phyloP scores from a whole-genome alignment of 2,329 filamentous ascomycete genomes.

The Aphanocladium album region DNA sequence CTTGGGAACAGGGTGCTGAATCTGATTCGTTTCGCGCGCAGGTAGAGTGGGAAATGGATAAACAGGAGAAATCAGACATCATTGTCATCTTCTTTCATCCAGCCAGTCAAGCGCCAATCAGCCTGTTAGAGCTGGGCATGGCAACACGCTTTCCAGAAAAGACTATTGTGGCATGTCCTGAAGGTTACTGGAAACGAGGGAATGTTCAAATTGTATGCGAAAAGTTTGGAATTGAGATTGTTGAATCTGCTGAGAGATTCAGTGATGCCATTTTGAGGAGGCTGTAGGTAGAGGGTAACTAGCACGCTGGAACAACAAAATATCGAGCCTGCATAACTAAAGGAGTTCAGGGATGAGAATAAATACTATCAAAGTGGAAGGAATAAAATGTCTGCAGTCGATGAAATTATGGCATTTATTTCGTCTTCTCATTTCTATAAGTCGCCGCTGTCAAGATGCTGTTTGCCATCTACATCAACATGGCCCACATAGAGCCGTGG shows the following conservation, averaged over 20 bases:
- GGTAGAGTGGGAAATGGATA: background rate
- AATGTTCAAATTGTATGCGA: background rate
- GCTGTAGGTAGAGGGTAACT: background rate
- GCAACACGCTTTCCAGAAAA: background rate
- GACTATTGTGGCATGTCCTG: background rate
- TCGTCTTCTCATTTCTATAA: too few relatives aligned
- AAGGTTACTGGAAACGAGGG: background rate
- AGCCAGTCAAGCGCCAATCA: background rate
- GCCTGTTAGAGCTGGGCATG: background rate
- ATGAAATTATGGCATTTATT: too few relatives aligned
- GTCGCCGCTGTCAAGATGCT: background rate
- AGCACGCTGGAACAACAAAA: too few relatives aligned
- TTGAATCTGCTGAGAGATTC: background rate
- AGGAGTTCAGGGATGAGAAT: too few relatives aligned
- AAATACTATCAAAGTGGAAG: too few relatives aligned
- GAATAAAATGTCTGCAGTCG: too few relatives aligned
- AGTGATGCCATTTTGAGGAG: background rate
- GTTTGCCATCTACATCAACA: background rate
- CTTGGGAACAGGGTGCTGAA: background rate
- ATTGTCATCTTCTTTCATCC: background rate
- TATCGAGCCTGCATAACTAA: too few relatives aligned
- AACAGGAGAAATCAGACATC: background rate
- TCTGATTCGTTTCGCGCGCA: background rate
- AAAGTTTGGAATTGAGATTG: background rate
- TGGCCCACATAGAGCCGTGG: background rate